Evolutionary conservation across 2,329 filamentous ascomycete species (phyloP), one percentile per base, ranked within the genome.

Genomic region (Endoconidiophora laricicola): DNA sequence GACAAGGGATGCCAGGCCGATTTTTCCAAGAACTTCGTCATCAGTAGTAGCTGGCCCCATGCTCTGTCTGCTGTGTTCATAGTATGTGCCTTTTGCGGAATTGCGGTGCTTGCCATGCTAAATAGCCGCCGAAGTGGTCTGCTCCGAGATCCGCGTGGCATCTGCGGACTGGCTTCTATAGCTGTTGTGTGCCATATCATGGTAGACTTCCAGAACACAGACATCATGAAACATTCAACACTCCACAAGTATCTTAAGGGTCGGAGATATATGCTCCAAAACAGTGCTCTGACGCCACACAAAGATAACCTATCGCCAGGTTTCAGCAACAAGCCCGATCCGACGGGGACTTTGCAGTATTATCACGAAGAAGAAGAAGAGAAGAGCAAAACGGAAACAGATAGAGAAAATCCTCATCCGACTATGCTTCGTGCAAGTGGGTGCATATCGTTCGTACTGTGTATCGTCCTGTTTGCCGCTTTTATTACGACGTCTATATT

Each of bases 111-210:
- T 41, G 76, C 71, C 56, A 70, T 78, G 53, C 71, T 85, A 41
- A 72, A 74, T 50, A 69, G 69, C 14, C 69, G 82, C 20, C 76
- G 74, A 38, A 82, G 79, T 3, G 82, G 82, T 0, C 66, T 86
- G 14, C 62, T 78, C 2, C 74, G 75, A 4, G 79, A 86, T 58
- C 81, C 83, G 5, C 78, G 77, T 56, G 82, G 82, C 4, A 83
- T 86, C 47, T 80, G 81, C 1, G 82, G 82, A 1, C 69, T 86
- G 37, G 82, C 82, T 4, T 77, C 81, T 50, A 85, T 86, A 81
- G 81, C 82, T 7, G 81, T 83, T 2, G 75, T 76, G 54, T 78
- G 74, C 55, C 81, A 86, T 56, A 83, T 86, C 59, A 65, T 86
- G 55, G 78, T 78, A 63, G 82, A 86, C 59, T 86, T 86, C 59